These are phyloP conservation scores for Camelina hispida DNA, from an alignment of 345 rosid genomes.

Conservation along the genomic window DNA sequence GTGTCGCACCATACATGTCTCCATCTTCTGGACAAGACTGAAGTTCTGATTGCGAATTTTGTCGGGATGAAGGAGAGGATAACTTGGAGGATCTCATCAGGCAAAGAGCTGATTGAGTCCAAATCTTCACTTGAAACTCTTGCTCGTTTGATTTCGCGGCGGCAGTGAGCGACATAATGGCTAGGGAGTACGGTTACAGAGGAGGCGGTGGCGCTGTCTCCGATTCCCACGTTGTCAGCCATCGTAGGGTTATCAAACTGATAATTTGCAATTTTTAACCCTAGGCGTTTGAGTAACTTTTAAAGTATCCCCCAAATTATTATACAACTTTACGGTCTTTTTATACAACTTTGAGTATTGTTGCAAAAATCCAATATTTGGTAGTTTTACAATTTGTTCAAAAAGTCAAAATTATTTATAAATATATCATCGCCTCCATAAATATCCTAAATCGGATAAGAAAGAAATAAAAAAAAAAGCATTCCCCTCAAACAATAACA, in stretches of 20 bases:
- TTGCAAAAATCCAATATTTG: too few relatives aligned
- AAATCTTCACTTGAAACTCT: not conserved
- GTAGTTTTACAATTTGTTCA: too few relatives aligned
- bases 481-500: too few relatives aligned
- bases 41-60: slow-evolving; percentile 13
- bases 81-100: slow-evolving; percentile 11
- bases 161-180: not conserved
- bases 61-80: slow-evolving; percentile 5
- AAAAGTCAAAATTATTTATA: too few relatives aligned
- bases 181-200: not conserved
- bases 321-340: too few relatives aligned
- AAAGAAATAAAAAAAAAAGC: too few relatives aligned
- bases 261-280: too few relatives aligned
- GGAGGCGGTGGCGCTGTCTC: not conserved
- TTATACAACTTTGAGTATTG: too few relatives aligned
- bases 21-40: slow-evolving; percentile 33
- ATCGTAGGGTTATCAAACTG: not conserved
- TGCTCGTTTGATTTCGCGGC: not conserved
- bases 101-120: slow-evolving; percentile 7
- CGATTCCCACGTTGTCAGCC: not conserved
- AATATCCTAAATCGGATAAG: too few relatives aligned
- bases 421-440: too few relatives aligned
- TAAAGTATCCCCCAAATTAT: too few relatives aligned
- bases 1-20: not conserved
- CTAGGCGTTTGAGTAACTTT: too few relatives aligned